These are phyloP conservation scores for Candida corydali DNA, from an alignment of 805 yeast genomes.

Conservation along the genomic window DNA sequence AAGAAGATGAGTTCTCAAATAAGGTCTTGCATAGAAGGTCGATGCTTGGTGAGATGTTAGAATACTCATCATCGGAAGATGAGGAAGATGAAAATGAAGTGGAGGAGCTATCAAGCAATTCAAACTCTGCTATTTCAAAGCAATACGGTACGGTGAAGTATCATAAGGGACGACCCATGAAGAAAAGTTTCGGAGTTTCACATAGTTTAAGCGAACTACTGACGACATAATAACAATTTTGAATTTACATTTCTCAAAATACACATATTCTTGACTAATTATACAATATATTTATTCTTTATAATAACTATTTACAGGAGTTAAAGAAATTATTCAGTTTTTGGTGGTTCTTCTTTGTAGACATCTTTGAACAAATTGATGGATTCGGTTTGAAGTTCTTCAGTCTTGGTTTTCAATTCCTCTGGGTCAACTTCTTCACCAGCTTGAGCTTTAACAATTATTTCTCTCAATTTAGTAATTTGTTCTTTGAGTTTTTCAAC, in stretches of 20 bases:
- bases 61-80: conserved; percentile 27
- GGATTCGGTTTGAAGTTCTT: conserved; percentile 69
- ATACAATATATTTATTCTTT: too few species aligned
- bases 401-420: conserved; percentile 68
- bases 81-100: conserved; percentile 1
- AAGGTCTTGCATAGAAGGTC: conserved; percentile 32
- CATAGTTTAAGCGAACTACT: conserved; percentile 7
- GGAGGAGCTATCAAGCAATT: not conserved
- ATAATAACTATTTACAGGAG: too few species aligned
- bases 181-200: conserved; percentile 5
- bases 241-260: too few species aligned
- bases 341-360: conserved; percentile 29
- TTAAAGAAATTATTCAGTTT: conserved; percentile 6
- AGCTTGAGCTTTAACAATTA: conserved; percentile 60
- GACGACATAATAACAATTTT: too few species aligned
- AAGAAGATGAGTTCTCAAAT: conserved; percentile 22
- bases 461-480: conserved; percentile 58
- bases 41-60: conserved; percentile 42
- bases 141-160: conserved; percentile 8
- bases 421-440: conserved; percentile 60
- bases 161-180: not conserved
- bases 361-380: conserved; percentile 74
- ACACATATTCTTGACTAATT: too few species aligned
- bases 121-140: conserved; percentile 1
- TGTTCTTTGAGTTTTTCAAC: conserved; percentile 46